phyloP scores from a whole-genome alignment of 192 early-diverging fungal genomes.

The Entrophospora sp. region DNA sequence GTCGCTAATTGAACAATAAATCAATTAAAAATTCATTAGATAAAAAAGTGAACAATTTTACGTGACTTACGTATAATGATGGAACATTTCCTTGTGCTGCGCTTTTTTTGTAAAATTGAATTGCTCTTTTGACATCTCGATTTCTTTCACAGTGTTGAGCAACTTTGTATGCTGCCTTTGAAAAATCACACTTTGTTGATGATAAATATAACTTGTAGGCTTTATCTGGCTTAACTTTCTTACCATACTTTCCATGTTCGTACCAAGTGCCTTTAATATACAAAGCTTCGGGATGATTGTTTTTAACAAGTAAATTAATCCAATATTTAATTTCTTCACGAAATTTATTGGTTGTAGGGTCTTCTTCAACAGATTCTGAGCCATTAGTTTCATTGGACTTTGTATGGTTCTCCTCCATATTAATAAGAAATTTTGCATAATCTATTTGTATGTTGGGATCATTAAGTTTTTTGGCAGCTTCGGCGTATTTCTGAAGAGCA shows the following conservation, averaged over 20 bases:
- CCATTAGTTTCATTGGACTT: background rate
- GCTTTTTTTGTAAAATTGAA: conserved; percentile 62
- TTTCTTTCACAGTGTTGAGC: conserved; percentile 55
- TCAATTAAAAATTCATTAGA: background rate
- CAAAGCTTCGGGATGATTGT: conserved; percentile 61
- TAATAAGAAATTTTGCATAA: conserved; percentile 68
- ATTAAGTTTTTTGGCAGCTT: conserved; percentile 68
- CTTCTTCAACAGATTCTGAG: background rate
- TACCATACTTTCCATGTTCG: conserved; percentile 49
- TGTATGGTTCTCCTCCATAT: conserved; percentile 45
- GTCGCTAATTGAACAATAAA: conserved; percentile 37
- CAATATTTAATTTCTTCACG: conserved; percentile 61
- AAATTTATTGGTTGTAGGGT: conserved; percentile 25
- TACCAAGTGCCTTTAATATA: conserved; percentile 71
- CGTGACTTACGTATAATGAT: conserved; percentile 51
- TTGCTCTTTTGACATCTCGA: conserved; percentile 50
- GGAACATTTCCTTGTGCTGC: conserved; percentile 54
- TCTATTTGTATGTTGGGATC: conserved; percentile 63
- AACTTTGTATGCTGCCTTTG: conserved; percentile 58
- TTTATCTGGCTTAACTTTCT: conserved; percentile 52
- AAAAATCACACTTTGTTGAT: conserved; percentile 55
- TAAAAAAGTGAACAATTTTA: background rate
- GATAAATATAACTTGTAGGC: conserved; percentile 54
- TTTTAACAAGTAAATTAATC: conserved; percentile 61
- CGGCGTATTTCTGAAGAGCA: conserved; percentile 50